These are phyloP conservation scores for Microascus cirrosus DNA, from an alignment of 2,329 filamentous ascomycete species.

Conservation along the genomic window DNA sequence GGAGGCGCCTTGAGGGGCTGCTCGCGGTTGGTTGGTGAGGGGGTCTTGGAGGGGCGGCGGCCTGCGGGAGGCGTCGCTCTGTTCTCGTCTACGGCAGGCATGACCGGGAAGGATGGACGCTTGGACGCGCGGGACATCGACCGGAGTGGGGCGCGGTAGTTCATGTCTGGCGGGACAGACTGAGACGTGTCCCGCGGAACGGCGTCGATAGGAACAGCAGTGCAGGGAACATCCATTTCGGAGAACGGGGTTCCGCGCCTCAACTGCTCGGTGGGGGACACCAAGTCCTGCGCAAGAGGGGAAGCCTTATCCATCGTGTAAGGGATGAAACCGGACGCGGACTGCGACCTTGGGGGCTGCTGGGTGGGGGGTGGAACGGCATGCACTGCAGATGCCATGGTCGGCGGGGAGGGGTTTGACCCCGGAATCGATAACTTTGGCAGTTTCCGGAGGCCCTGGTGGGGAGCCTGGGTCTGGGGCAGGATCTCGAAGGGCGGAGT, in stretches of 20 bases:
- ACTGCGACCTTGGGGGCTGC: conserved; percentile 7
- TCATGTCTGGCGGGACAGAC: conserved; percentile 91
- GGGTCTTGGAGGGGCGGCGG: conserved; percentile 12
- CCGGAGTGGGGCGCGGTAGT: conserved; percentile 47
- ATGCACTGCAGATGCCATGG: conserved; percentile 9
- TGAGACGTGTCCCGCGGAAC: conserved; percentile 72
- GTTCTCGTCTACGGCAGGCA: conserved; percentile 62
- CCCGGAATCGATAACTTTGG: conserved; percentile 52
- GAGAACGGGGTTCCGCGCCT: conserved; percentile 80
- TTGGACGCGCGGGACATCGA: conserved; percentile 44
- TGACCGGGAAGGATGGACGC: conserved; percentile 56
- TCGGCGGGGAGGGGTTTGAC: conserved; percentile 11
- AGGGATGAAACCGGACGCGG: conserved; percentile 25
- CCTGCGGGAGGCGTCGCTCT: conserved; percentile 23
- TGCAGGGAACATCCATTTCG: conserved; percentile 80
- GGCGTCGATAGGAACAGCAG: conserved; percentile 58
- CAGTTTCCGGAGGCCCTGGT: conserved; percentile 44
- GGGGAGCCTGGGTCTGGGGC: conserved; percentile 21
- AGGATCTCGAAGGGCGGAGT: conserved; percentile 54
- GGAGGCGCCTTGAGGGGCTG: conserved; percentile 39
- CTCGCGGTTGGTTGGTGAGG: conserved; percentile 21
- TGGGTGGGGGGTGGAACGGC: background rate
- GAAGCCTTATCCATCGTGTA: conserved; percentile 41
- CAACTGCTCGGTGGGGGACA: conserved; percentile 52
- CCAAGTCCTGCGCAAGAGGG: conserved; percentile 42